phyloP scores from a whole-genome alignment of 148 eudicot species.

The Camellia japonica region DNA sequence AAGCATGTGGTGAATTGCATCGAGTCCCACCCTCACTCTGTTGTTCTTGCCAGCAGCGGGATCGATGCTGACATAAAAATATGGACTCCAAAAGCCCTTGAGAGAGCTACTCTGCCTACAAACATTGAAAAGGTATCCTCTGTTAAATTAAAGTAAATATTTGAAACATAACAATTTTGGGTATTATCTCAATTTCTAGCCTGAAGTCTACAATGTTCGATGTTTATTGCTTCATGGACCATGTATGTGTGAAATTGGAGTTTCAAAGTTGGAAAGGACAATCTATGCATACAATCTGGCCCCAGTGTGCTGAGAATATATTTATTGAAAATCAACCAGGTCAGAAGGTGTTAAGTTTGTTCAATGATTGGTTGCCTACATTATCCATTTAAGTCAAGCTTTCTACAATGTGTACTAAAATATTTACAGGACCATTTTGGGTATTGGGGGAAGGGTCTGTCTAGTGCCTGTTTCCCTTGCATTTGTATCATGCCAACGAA shows the following conservation, averaged over 20 bases:
- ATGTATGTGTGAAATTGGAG: neutral
- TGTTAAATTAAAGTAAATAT: slow-evolving; percentile 1
- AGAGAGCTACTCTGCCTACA: slow-evolving; percentile 64
- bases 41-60: slow-evolving; percentile 87
- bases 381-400: neutral
- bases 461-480: neutral
- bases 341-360: neutral
- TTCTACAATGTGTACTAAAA: neutral
- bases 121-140: slow-evolving; percentile 59
- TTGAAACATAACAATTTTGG: neutral
- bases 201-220: neutral
- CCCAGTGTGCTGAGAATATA: neutral
- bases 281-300: neutral
- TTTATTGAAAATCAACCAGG: neutral
- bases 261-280: neutral
- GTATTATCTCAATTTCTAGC: neutral
- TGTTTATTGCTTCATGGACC: neutral
- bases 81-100: slow-evolving; percentile 78
- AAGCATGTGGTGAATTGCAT: slow-evolving; percentile 78
- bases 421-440: neutral
- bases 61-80: slow-evolving; percentile 76
- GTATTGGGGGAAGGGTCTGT: neutral
- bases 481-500: neutral
- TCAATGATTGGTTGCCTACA: neutral
- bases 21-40: slow-evolving; percentile 75